Evolutionary conservation across 805 yeast genomes (phyloP).

Genomic region (Monosporozyma aquatica): DNA sequence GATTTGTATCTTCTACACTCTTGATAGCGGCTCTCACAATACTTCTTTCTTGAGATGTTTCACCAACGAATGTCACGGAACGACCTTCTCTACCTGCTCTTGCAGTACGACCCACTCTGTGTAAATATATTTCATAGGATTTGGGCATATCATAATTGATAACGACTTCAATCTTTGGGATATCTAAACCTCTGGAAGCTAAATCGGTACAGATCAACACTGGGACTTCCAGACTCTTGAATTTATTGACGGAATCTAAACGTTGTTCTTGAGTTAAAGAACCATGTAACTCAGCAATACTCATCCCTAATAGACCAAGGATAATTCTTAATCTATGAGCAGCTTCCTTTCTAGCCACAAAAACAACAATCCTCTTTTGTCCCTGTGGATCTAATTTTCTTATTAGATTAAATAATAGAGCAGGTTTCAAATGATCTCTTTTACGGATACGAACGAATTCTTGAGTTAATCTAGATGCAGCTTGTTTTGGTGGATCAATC

Average conservation of each 20-base stretch:
- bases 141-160: conserved; percentile 95
- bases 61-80: conserved; percentile 91
- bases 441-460: conserved; percentile 93
- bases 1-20: conserved; percentile 40
- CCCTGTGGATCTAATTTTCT: conserved; percentile 54
- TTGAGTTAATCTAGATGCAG: conserved; percentile 82
- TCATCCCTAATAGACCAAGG: conserved; percentile 64
- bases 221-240: conserved; percentile 76
- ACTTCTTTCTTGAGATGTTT: conserved; percentile 71
- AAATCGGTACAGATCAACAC: conserved; percentile 91
- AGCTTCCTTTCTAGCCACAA: conserved; percentile 82
- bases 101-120: conserved; percentile 98
- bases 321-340: conserved; percentile 81
- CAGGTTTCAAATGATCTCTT: conserved; percentile 76
- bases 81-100: conserved; percentile 97
- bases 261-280: conserved; percentile 89
- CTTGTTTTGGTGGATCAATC: conserved; percentile 94
- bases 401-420: conserved; percentile 64
- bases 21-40: conserved; percentile 88
- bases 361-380: conserved; percentile 72
- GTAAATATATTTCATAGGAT: conserved; percentile 81
- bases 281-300: conserved; percentile 76
- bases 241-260: conserved; percentile 69
- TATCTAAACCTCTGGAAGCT: conserved; percentile 98
- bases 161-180: conserved; percentile 92